Conservation (phyloP, 2,329 filamentous ascomycete genomes). For the Fusarium gaditjirri region DNA sequence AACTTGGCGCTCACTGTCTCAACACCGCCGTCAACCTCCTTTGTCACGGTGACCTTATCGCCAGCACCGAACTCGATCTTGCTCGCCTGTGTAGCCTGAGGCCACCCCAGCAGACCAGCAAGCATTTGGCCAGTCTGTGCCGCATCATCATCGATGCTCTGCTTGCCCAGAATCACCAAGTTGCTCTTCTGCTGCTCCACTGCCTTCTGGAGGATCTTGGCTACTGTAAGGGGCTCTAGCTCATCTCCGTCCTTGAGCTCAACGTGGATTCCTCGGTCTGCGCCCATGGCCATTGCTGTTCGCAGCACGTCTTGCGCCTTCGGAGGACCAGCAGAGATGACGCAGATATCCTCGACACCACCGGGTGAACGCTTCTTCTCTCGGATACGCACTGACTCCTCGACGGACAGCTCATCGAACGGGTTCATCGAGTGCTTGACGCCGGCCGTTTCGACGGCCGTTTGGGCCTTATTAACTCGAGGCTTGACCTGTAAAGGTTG, state of each 20-base stretch:
- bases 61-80: slow-evolving; percentile 80
- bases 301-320: slow-evolving; percentile 91
- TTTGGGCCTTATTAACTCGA: slow-evolving; percentile 77
- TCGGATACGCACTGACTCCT: slow-evolving; percentile 94
- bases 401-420: slow-evolving; percentile 97
- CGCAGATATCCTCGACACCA: slow-evolving; percentile 90
- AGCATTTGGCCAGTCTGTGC: slow-evolving; percentile 99
- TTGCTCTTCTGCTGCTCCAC: slow-evolving; percentile 89
- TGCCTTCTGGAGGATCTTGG: slow-evolving; percentile 85
- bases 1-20: slow-evolving; percentile 89
- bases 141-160: slow-evolving; percentile 97
- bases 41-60: slow-evolving; percentile 79
- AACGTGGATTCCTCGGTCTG: slow-evolving; percentile 90
- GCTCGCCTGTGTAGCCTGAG: slow-evolving; percentile 93
- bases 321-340: slow-evolving; percentile 85
- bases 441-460: slow-evolving; percentile 88
- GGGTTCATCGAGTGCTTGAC: slow-evolving; percentile 99
- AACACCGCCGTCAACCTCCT: slow-evolving; percentile 94
- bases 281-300: slow-evolving; percentile 98
- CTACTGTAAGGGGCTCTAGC: slow-evolving; percentile 89
- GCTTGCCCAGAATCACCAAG: slow-evolving; percentile 93
- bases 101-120: slow-evolving; percentile 89
- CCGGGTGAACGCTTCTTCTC: slow-evolving; percentile 79
- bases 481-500: slow-evolving; percentile 67
- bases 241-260: slow-evolving; percentile 80